Evolutionary conservation across 129 eudicot species (phyloP).

Genomic region (Centella asiatica): DNA sequence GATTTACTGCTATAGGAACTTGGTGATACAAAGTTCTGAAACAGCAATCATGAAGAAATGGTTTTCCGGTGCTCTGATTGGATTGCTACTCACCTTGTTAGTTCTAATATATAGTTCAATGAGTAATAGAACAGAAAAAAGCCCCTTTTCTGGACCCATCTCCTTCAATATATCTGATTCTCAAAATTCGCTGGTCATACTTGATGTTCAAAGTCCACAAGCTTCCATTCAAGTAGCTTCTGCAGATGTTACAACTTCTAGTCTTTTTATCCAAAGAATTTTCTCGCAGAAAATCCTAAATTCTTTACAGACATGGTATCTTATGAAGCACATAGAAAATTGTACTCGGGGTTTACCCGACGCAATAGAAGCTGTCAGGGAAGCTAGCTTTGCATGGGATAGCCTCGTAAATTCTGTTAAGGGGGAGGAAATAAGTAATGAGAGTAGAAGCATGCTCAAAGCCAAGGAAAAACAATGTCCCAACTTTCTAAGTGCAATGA

Average conservation of each 20-base stretch:
- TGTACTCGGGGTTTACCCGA: conserved; percentile 9
- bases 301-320: conserved; percentile 14
- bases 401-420: conserved; percentile 6
- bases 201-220: conserved; percentile 9
- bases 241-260: conserved; percentile 4
- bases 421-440: background rate
- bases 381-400: conserved; percentile 20
- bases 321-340: conserved; percentile 7
- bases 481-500: conserved; percentile 4
- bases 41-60: conserved; percentile 5
- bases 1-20: background rate
- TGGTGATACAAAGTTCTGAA: background rate
- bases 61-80: conserved; percentile 10
- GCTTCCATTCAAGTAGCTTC: conserved; percentile 3
- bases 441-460: background rate
- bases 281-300: background rate
- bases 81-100: background rate
- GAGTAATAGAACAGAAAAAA: background rate
- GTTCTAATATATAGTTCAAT: background rate
- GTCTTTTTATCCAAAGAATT: conserved; percentile 12
- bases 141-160: background rate
- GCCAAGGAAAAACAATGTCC: conserved; percentile 15
- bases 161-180: background rate
- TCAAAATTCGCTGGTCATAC: background rate
- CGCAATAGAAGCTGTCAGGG: conserved; percentile 18